phyloP scores from a whole-genome alignment of 495 filamentous ascomycete genomes.

The Hypoxylon lienhwacheense region DNA sequence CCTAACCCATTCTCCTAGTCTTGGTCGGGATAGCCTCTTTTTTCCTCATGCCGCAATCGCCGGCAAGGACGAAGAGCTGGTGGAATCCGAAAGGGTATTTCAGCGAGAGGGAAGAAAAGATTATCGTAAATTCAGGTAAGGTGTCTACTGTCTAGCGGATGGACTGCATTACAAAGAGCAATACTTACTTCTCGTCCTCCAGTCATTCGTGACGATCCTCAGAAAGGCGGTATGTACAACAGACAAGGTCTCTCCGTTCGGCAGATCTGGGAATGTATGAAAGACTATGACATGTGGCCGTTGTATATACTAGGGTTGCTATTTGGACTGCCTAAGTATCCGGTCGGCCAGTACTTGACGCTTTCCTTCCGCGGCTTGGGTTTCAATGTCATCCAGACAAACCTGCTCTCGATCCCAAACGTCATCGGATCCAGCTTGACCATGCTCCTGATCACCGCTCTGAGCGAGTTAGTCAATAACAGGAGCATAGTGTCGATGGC shows the following conservation, averaged over 20 bases:
- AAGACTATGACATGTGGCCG: slow-evolving; percentile 47
- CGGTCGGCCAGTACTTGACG: slow-evolving; percentile 64
- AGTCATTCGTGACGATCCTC: slow-evolving; percentile 69
- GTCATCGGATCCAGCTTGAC: slow-evolving; percentile 24
- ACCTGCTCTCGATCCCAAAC: slow-evolving; percentile 40
- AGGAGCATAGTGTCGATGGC: slow-evolving; percentile 39
- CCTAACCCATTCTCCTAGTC: slow-evolving; percentile 32
- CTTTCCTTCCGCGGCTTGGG: slow-evolving; percentile 63
- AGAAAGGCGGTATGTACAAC: slow-evolving; percentile 62
- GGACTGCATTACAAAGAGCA: no score
- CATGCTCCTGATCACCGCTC: slow-evolving; percentile 32
- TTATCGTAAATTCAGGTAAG: slow-evolving; percentile 67
- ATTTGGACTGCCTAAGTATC: slow-evolving; percentile 61
- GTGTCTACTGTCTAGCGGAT: not conserved
- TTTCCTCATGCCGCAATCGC: slow-evolving; percentile 70
- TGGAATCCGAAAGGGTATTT: slow-evolving; percentile 66
- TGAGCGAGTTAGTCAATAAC: slow-evolving; percentile 34
- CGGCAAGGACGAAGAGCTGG: slow-evolving; percentile 66
- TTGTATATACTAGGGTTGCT: slow-evolving; percentile 67
- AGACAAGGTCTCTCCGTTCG: slow-evolving; percentile 63
- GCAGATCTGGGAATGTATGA: slow-evolving; percentile 54
- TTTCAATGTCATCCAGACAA: slow-evolving; percentile 71
- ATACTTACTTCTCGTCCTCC: not conserved
- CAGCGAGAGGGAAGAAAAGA: slow-evolving; percentile 63
- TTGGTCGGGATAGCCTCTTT: slow-evolving; percentile 65